These are phyloP conservation scores for Copromyces sp. DNA, from an alignment of 495 filamentous ascomycete species.

Conservation along the genomic window DNA sequence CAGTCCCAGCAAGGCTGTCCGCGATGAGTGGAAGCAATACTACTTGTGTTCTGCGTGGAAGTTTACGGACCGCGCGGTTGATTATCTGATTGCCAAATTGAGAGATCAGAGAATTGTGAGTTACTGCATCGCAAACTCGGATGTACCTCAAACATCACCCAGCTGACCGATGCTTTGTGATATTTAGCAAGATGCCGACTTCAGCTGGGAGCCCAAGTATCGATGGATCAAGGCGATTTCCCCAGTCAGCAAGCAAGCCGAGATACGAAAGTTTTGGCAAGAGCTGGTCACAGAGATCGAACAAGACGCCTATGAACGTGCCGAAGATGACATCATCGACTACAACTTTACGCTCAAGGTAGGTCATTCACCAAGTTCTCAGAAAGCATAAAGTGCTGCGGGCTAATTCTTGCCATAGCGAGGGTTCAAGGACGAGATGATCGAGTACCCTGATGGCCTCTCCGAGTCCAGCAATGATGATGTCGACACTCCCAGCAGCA, in stretches of 20 bases:
- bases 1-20: not conserved
- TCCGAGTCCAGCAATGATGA: not conserved
- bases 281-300: constrained; percentile 8
- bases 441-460: not conserved
- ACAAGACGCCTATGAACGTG: constrained; percentile 9
- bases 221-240: constrained; percentile 26
- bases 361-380: not conserved
- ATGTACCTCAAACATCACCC: not conserved
- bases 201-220: constrained; percentile 18
- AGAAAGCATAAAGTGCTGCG: not conserved
- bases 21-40: not conserved
- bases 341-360: constrained; percentile 14
- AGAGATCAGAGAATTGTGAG: not conserved
- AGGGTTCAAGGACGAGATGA: not conserved
- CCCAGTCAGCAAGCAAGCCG: constrained; percentile 8
- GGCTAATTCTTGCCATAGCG: not conserved
- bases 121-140: not conserved
- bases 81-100: not conserved
- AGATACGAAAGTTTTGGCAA: constrained; percentile 13
- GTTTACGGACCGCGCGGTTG: not conserved
- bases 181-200: constrained; percentile 13
- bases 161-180: not conserved
- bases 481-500: not conserved
- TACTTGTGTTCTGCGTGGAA: not conserved
- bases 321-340: constrained; percentile 15